Base-by-base conservation (phyloP, 768 basidiomycete genomes). In the Sutorius australiensis region DNA sequence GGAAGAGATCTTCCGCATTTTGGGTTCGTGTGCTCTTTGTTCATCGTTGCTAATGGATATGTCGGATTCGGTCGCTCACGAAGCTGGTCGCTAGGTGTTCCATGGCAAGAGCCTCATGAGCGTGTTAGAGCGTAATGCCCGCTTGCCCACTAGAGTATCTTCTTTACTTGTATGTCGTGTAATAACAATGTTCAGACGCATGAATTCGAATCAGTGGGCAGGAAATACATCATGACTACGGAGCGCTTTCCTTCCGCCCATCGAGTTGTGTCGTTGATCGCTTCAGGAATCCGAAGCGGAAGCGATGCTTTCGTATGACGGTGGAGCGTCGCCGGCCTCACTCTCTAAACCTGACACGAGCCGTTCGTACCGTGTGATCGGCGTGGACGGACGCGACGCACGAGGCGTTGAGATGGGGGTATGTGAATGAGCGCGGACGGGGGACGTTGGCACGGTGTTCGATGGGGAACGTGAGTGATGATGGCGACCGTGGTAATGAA, bases 291-390 rank as follows among this genome's bases (percentile, higher is more conserved):
- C 21, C n/a, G 50, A 45, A 32, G 55, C 19, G 19, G 50, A 45
- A 32, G 55, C 19, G 19, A 67, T 49, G 31, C 65, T 71, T 45
- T 69, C 68, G 40, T 69, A 69, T n/a, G 67, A 61, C 4, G 95
- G 95, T 3, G 95, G 95, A 5, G 81, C 81, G 64, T 97, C 94
- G 3, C 95, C 94, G 8, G 74, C 75, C 61, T 89, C 86, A 33
- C 80, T 87, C 66, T 89, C 90, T 66, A 87, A 83, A n/a, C 95
- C 95, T 1, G 89, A 82, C 44, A 97, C 79, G 17, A 98, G 79
- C 34, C 89, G 77, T 63, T 93, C 92, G 65, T 89, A 95, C 53
- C 82, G 80, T 27, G 71, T 72, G 14, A 65, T 52, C 32, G 61
- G 65, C 3, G 63, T 62, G 3, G 65, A 49, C 8, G 63, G 62